Conservation (phyloP, 257 asterid species). For the Orobanche coerulescens region DNA sequence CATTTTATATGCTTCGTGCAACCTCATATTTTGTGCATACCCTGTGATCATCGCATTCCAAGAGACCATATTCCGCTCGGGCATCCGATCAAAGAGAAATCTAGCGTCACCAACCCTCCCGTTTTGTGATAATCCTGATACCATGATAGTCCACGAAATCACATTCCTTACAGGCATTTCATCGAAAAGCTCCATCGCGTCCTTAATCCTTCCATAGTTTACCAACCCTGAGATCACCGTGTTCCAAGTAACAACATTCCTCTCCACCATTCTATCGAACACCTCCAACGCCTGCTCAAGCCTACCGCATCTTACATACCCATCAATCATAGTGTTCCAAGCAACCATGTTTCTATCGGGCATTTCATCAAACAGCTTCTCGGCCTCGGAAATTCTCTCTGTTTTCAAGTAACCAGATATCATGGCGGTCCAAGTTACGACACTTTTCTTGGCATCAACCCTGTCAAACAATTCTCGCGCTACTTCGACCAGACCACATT, state of each 20-base stretch:
- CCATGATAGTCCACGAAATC: slow-evolving; percentile 51
- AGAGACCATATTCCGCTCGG: slow-evolving; percentile 46
- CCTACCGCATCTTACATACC: slow-evolving; percentile 31
- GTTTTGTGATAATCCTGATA: slow-evolving; percentile 39
- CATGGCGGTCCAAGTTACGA: slow-evolving; percentile 57
- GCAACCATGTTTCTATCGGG: slow-evolving; percentile 45
- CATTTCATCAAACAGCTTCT: slow-evolving; percentile 47
- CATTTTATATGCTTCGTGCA: slow-evolving; percentile 34
- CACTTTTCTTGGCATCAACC: slow-evolving; percentile 45
- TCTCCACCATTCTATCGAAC: slow-evolving; percentile 49
- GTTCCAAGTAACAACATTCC: slow-evolving; percentile 54
- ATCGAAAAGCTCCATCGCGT: slow-evolving; percentile 39
- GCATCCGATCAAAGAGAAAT: slow-evolving; percentile 41
- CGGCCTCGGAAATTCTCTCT: slow-evolving; percentile 33
- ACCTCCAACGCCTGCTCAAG: slow-evolving; percentile 38
- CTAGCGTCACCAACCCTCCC: slow-evolving; percentile 48
- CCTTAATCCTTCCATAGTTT: slow-evolving; percentile 38
- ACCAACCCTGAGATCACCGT: slow-evolving; percentile 46
- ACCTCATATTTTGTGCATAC: slow-evolving; percentile 32
- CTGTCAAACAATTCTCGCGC: slow-evolving; percentile 47
- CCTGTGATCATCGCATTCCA: slow-evolving; percentile 65
- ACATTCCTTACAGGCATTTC: slow-evolving; percentile 43
- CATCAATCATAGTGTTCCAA: slow-evolving; percentile 60
- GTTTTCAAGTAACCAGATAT: slow-evolving; percentile 40
- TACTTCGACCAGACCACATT: slow-evolving; percentile 38